Evolutionary conservation across 108 stramenopile genomes (phyloP), one percentile per base, ranked within the genome.

Genomic region (Pseudonitzschia multistriata): DNA sequence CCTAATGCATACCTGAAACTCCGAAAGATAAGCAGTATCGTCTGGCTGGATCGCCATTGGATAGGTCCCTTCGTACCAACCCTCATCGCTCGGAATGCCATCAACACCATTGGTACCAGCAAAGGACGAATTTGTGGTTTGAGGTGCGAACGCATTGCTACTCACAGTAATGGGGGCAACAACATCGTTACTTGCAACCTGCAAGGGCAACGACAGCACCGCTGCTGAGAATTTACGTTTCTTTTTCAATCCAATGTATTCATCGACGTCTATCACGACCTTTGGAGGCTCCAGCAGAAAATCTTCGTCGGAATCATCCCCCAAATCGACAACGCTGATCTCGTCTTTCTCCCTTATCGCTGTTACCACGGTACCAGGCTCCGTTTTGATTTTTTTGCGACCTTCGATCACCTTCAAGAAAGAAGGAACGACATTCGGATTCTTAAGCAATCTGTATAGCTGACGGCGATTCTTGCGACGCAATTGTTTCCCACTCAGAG

Each of bases 211-310:
- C n/a, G 71, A 72, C n/a, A 66, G 29, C 0, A 68, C 49, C 11
- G 42, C 28, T n/a, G 24, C 52, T 17, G 71, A 2, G 49, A 52
- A 25, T 61, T 56, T 14, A 1, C 24, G 73, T 36, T 53, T 68
- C 33, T 52, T 35, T 22, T 68, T 67, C 59, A 83, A 63, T 22
- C 79, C 79, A 21, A 83, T 53, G 31, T 74, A 72, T 30, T 75
- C 76, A 42, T 83, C 78, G 7, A 83, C 81, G 63, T 82, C 77
- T 55, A 82, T 74, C n/a, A 75, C 72, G 15, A 83, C 68, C 3
- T 39, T 31, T 19, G 65, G 56, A 50, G 68, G 64, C 11, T 60
- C 31, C 52, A 66, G 25, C 33, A 39, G 33, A 42, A 67, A 29
- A 52, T 69, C 62, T 29, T 66, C 61, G 28, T 62, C 74, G 25